phyloP scores from a whole-genome alignment of 148 eudicot genomes.

The Rhododendron griersonianum region DNA sequence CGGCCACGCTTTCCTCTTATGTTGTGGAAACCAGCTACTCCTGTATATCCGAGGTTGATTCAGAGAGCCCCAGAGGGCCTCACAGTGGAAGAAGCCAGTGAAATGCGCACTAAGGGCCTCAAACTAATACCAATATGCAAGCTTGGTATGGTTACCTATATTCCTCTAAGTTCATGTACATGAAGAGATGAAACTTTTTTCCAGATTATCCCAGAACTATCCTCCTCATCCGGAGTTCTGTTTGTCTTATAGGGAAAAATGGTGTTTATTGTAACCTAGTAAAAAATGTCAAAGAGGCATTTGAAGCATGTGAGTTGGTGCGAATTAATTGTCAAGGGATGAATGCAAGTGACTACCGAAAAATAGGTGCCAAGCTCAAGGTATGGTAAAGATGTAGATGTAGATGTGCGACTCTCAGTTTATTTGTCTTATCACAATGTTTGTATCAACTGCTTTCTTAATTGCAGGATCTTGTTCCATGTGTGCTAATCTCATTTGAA shows the following conservation, averaged over 20 bases:
- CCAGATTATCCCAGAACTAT: not conserved
- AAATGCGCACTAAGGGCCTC: conserved; percentile 77
- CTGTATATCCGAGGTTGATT: conserved; percentile 85
- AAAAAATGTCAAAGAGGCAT: conserved; percentile 75
- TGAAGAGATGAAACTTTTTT: not conserved
- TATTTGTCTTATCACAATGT: not conserved
- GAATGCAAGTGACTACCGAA: conserved; percentile 76
- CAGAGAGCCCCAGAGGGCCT: conserved; percentile 78
- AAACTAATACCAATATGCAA: conserved; percentile 79
- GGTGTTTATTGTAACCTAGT: conserved; percentile 68
- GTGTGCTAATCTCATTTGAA: conserved; percentile 84
- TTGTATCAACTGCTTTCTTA: not conserved
- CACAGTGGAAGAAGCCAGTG: conserved; percentile 72
- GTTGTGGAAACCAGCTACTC: conserved; percentile 90
- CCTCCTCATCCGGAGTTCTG: not conserved
- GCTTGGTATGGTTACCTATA: conserved; percentile 52
- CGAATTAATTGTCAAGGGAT: conserved; percentile 81
- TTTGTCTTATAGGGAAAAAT: conserved; percentile 61
- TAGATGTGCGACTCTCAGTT: not conserved
- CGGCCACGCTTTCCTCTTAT: conserved; percentile 87
- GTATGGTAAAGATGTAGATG: conserved; percentile 30
- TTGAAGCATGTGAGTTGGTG: conserved; percentile 91
- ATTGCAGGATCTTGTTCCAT: conserved; percentile 87
- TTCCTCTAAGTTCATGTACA: not conserved
- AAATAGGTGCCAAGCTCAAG: conserved; percentile 94